Evolutionary conservation across 805 yeast species (phyloP).

Genomic region (Ogataea parapolymorpha): DNA sequence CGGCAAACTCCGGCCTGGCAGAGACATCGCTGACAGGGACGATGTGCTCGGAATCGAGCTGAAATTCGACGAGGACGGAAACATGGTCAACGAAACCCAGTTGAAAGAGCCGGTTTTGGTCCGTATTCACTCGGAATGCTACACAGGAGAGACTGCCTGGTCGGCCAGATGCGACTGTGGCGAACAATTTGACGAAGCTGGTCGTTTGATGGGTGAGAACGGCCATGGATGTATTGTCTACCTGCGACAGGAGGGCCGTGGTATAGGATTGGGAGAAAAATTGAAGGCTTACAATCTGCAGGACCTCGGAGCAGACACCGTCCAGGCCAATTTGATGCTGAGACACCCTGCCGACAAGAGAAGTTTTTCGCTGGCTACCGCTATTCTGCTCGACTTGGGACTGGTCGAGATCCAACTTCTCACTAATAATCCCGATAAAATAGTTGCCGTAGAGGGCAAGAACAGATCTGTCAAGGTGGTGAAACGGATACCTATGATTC

Average conservation of each 20-base stretch:
- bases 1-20: constrained; percentile 87
- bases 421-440: constrained; percentile 96
- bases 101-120: constrained; percentile 54
- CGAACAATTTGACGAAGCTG: constrained; percentile 98
- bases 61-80: constrained; percentile 40
- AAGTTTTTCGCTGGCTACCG: constrained; percentile 89
- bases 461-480: constrained; percentile 68
- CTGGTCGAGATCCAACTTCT: constrained; percentile 66
- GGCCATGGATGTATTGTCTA: constrained; percentile 96
- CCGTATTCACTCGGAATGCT: constrained; percentile 94
- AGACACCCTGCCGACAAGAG: constrained; percentile 99
- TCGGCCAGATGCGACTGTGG: constrained; percentile 99
- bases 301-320: constrained; percentile 98
- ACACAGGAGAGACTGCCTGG: constrained; percentile 99
- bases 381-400: constrained; percentile 82
- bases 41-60: constrained; percentile 37
- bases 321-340: constrained; percentile 86
- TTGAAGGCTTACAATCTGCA: constrained; percentile 94
- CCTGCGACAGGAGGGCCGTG: constrained; percentile 96
- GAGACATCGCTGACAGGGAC: constrained; percentile 66
- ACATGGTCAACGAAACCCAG: constrained; percentile 31
- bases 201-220: constrained; percentile 78
- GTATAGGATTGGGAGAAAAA: constrained; percentile 97
- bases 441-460: constrained; percentile 89
- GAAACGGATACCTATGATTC: constrained; percentile 95